Percentiles rank a stretch among this genome's conserved stretches.
Conservation (phyloP, 352 stramenopile genomes). For the Phytopythium montanum region DNA sequence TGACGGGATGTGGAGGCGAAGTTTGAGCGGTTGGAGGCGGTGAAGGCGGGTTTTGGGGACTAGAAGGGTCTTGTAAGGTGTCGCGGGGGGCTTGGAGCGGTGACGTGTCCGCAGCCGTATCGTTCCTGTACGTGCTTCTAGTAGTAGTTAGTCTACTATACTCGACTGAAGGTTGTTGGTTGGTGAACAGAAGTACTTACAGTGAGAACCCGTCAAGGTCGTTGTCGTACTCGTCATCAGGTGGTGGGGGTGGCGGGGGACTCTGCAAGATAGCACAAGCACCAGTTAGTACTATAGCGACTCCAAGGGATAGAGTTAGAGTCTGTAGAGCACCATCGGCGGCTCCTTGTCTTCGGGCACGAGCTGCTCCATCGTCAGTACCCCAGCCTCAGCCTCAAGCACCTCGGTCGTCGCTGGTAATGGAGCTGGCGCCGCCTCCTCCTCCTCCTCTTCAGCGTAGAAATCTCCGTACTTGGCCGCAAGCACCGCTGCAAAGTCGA, state of each 20-base stretch:
- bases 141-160: background rate
- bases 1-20: background rate
- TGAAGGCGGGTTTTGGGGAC: background rate
- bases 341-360: constrained; percentile 2
- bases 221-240: constrained; percentile 35
- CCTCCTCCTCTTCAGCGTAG: constrained; percentile 13
- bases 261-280: constrained; percentile 14
- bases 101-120: background rate
- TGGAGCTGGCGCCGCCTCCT: background rate
- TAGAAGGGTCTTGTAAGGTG: background rate
- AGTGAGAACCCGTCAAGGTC: constrained; percentile 27
- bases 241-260: constrained; percentile 45
- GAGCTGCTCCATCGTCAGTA: constrained; percentile 3
- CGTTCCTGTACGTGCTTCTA: background rate
- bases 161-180: background rate
- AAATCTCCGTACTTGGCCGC: constrained; percentile 31
- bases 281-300: background rate
- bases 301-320: background rate
- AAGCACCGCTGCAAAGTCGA: constrained; percentile 20
- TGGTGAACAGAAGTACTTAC: background rate
- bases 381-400: background rate
- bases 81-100: background rate
- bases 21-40: background rate
- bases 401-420: background rate
- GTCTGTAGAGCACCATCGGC: background rate